phyloP scores from a whole-genome alignment of 441 rosid genomes.

The Omphalea diandra region DNA sequence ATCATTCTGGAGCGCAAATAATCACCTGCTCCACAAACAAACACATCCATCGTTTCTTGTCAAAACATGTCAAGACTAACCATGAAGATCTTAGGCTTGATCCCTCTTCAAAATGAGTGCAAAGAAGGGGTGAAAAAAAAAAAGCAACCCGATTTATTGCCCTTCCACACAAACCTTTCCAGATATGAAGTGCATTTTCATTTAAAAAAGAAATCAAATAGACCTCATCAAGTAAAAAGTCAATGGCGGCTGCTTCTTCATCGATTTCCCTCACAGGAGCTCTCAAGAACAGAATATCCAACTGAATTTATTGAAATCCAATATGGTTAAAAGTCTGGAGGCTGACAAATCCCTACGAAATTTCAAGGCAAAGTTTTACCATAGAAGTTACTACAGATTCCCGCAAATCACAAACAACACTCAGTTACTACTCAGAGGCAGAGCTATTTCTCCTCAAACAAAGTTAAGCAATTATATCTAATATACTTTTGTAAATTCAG shows the following conservation, averaged over 20 bases:
- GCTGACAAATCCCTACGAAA: constrained; percentile 93
- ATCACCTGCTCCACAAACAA: constrained; percentile 61
- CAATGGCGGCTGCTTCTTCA: constrained; percentile 87
- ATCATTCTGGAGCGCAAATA: constrained; percentile 92
- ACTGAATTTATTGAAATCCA: constrained; percentile 97
- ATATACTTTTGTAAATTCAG: constrained; percentile 91
- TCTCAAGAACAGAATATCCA: constrained; percentile 92
- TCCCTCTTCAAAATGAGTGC: not conserved
- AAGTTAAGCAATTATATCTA: constrained; percentile 14
- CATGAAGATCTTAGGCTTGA: not conserved
- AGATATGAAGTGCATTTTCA: not conserved
- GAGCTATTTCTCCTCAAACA: constrained; percentile 13
- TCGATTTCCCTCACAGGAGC: constrained; percentile 64
- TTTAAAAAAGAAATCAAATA: not conserved
- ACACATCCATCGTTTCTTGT: constrained; percentile 7
- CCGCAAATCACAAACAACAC: constrained; percentile 49
- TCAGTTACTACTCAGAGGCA: constrained; percentile 5
- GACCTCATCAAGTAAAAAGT: constrained; percentile 97
- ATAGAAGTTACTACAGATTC: constrained; percentile 74
- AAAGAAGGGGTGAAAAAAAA: not conserved
- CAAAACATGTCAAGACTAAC: constrained; percentile 3
- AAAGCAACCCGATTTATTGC: not conserved
- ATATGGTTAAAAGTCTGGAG: constrained; percentile 91
- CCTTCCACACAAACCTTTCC: not conserved
- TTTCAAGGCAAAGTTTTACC: constrained; percentile 83